These are phyloP conservation scores for Orbilia brochopaga DNA, from an alignment of 2,329 filamentous ascomycete species.

Conservation along the genomic window DNA sequence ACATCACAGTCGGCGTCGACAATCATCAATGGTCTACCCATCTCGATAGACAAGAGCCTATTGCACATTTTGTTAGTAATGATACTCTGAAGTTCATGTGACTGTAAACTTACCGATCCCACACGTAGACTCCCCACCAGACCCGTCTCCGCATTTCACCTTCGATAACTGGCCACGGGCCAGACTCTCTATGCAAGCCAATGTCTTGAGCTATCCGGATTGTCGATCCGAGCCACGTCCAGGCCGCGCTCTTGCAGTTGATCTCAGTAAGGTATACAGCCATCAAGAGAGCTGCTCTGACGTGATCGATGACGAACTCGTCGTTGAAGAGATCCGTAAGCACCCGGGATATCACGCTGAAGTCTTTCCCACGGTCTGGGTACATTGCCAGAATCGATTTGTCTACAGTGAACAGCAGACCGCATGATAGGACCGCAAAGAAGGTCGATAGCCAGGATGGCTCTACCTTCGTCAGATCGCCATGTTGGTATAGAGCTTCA, in stretches of 20 bases:
- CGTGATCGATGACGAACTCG: slow-evolving; percentile 76
- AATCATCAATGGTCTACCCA: slow-evolving; percentile 80
- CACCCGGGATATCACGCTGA: slow-evolving; percentile 73
- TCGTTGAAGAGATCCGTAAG: slow-evolving; percentile 83
- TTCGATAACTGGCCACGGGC: slow-evolving; percentile 75
- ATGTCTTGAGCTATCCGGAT: slow-evolving; percentile 83
- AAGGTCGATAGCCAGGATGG: slow-evolving; percentile 79
- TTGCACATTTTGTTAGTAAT: slow-evolving; percentile 21
- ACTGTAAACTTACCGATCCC: slow-evolving; percentile 71
- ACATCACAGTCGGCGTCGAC: slow-evolving; percentile 88
- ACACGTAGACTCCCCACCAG: slow-evolving; percentile 95
- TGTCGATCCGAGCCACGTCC: slow-evolving; percentile 81
- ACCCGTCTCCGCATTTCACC: slow-evolving; percentile 76
- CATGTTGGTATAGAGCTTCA: slow-evolving; percentile 74
- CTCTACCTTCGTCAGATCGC: slow-evolving; percentile 67
- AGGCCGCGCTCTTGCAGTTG: slow-evolving; percentile 83
- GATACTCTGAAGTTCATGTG: not conserved
- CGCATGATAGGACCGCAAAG: slow-evolving; percentile 82
- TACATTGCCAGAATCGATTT: slow-evolving; percentile 58
- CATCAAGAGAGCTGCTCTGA: slow-evolving; percentile 72
- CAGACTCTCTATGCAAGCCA: slow-evolving; percentile 76
- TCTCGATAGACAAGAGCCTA: slow-evolving; percentile 76
- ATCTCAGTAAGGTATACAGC: slow-evolving; percentile 82
- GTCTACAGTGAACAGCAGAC: slow-evolving; percentile 72
- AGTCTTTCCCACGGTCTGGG: slow-evolving; percentile 67